Conservation (phyloP, 352 stramenopile species). For the Pythium brachiatum region DNA sequence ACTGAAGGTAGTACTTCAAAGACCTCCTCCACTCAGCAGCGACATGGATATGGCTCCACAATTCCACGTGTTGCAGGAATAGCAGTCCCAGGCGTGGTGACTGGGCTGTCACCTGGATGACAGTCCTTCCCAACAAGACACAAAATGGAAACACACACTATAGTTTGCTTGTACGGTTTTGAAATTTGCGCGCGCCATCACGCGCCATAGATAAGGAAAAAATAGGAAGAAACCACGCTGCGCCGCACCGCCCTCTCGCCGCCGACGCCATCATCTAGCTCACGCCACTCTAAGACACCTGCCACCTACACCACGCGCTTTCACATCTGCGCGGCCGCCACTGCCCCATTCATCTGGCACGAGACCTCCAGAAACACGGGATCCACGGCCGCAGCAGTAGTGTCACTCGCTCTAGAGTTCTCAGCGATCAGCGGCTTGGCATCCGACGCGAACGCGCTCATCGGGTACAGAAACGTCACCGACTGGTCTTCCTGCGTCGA, state of each 20-base stretch:
- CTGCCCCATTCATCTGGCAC: constrained; percentile 57
- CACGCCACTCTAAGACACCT: constrained; percentile 17
- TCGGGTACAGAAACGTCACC: constrained; percentile 83
- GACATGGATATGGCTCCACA: too few species aligned
- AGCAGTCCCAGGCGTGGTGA: too few species aligned
- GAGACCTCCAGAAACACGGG: constrained; percentile 80
- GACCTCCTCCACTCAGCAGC: too few species aligned
- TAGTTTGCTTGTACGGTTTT: background rate
- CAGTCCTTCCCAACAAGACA: too few species aligned
- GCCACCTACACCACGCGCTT: background rate
- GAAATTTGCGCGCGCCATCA: constrained; percentile 16
- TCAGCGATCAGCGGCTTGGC: constrained; percentile 29
- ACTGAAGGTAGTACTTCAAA: too few species aligned
- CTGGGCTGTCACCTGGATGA: too few species aligned
- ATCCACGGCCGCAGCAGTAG: constrained; percentile 30
- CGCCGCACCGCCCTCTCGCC: too few species aligned
- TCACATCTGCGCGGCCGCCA: constrained; percentile 33
- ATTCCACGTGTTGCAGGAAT: too few species aligned
- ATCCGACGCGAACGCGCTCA: constrained; percentile 70
- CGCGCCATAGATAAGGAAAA: constrained; percentile 24
- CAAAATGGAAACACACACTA: too few species aligned
- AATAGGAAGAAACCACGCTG: constrained; percentile 5
- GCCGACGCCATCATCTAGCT: constrained; percentile 11
- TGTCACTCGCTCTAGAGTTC: constrained; percentile 2
- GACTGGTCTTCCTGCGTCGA: constrained; percentile 43